Base-by-base conservation (phyloP, 164 flowering plant genomes). In the Berberis vulgaris region DNA sequence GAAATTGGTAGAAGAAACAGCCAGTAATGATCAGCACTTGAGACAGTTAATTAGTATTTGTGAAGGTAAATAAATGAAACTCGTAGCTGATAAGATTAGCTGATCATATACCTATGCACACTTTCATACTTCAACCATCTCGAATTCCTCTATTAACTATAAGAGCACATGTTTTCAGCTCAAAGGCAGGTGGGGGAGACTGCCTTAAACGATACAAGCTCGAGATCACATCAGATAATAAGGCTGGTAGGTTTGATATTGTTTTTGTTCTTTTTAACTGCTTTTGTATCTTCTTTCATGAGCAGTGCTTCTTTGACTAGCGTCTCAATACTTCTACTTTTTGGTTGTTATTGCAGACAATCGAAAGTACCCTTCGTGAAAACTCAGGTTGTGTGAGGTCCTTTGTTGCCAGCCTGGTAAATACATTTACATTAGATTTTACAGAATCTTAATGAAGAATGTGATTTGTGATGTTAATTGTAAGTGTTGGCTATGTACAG, bases 181-280 rank as follows among this genome's bases (percentile, higher is more conserved):
- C 99, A 95, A 85, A 84, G 99, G 74, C 99, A 95, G 82, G 97
- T 91, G 44, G 99, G 99, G 54, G 99, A 95, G 74, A 95, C 99
- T 73, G 93, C 97, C 7, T 67, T 95, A n/a, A 95, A 95, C 72
- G 99, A 95, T 72, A 85, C 77, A 47, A 95, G 99, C 79, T 95
- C 99, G 3, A 77, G 99, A 73, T 95, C 99, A 55, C 99, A 95
- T 74, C 99, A 91, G 80, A 95, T 95, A 59, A 95, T 95, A 68
- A 81, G 97, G 75, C 97, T 95, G 88, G 99, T 91, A 6, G 80
- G 82, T 64, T 26, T 26, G 26, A 26, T 26, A 26, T 26, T 26
- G 26, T 26, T 26, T 26, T 26, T 26, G 26, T 26, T 26, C 26
- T 26, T 26, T 26, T 56, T 71, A 13, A 44, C 55, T 8, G 9